phyloP scores from a whole-genome alignment of 176 grass and related monocot genomes.

The sorghum (Sorghum bicolor) region DNA sequence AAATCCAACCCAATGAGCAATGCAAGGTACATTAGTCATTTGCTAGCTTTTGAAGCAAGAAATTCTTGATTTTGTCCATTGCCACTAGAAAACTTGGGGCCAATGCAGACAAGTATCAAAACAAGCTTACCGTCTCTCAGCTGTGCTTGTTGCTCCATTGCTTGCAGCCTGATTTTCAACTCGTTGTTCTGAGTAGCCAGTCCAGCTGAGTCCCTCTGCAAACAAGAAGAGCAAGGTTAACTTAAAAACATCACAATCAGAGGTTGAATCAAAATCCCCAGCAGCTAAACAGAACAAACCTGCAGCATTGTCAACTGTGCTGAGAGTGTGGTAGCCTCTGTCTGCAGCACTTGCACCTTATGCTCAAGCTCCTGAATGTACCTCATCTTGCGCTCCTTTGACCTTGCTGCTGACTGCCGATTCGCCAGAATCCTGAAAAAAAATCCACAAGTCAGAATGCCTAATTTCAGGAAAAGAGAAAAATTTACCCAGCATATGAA shows the following conservation, averaged over 20 bases:
- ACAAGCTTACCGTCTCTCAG: conserved; percentile 84
- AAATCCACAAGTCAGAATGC: not conserved
- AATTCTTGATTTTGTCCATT: not conserved
- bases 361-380: conserved; percentile 96
- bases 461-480: not conserved
- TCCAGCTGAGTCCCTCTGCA: conserved; percentile 82
- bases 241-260: not conserved
- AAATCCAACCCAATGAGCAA: not conserved
- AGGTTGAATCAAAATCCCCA: not conserved
- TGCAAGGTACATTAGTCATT: not conserved
- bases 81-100: not conserved
- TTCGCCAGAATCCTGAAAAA: conserved; percentile 78
- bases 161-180: conserved; percentile 85
- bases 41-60: conserved; percentile 3
- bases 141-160: conserved; percentile 95
- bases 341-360: conserved; percentile 89
- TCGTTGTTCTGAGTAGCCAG: conserved; percentile 86
- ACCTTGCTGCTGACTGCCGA: conserved; percentile 77
- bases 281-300: conserved; percentile 44
- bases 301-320: conserved; percentile 89
- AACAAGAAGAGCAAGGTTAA: conserved; percentile 23
- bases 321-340: conserved; percentile 88
- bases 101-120: not conserved
- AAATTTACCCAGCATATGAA: not conserved
- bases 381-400: conserved; percentile 97